Percentiles rank a stretch among this genome's conserved stretches.
phyloP scores from a whole-genome alignment of 1,284 basidiomycete genomes.

The Rhodotorula sp. region DNA sequence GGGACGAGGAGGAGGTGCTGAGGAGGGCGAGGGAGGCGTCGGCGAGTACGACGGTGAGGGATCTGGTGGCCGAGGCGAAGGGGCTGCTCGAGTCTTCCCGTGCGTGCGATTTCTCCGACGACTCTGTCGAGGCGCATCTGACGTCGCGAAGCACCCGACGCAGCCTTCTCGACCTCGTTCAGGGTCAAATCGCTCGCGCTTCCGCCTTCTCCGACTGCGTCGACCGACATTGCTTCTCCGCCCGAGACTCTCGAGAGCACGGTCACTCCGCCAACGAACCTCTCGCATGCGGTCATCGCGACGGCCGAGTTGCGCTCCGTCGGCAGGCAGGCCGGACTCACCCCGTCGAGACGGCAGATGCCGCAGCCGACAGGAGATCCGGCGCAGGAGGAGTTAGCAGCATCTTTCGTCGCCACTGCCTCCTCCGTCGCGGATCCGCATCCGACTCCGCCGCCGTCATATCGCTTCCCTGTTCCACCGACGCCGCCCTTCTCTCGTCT shows the following conservation, averaged over 20 bases:
- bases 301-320: background rate
- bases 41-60: background rate
- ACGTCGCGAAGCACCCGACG: background rate
- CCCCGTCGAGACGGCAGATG: too few relatives aligned
- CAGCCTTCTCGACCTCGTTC: conserved; percentile 1
- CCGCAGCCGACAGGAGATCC: too few relatives aligned
- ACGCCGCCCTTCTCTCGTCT: background rate
- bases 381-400: too few relatives aligned
- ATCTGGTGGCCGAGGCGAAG: background rate
- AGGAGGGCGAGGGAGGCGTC: conserved; percentile 2
- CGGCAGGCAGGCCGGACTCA: too few relatives aligned
- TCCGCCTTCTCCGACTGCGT: background rate
- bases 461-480: background rate
- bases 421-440: background rate
- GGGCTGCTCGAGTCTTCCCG: background rate
- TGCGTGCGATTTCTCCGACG: fast-evolving
- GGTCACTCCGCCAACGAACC: too few relatives aligned
- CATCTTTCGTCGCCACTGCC: background rate
- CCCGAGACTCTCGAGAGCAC: too few relatives aligned
- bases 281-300: background rate
- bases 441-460: background rate
- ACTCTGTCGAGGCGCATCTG: too few relatives aligned
- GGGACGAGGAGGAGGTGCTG: background rate
- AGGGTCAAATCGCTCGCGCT: background rate
- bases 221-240: too few relatives aligned